A percentile compares a stretch with the other conserved stretches of the same genome.
Conservation (phyloP, 2,329 filamentous ascomycete genomes). For the Fusarium globosum region DNA sequence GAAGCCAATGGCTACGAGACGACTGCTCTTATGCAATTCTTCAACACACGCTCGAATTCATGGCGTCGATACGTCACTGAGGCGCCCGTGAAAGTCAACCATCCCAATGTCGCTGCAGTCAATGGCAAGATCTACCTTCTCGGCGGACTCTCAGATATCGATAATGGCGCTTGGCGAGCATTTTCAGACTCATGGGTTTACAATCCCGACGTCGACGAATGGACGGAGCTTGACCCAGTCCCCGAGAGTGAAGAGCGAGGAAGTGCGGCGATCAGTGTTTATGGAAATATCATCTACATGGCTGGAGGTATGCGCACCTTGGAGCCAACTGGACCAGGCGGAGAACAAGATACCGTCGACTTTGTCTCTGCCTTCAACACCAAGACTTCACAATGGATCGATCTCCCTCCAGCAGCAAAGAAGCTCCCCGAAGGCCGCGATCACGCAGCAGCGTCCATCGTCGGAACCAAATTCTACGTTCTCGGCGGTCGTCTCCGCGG, state of each 20-base stretch:
- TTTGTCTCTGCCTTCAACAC: conserved; percentile 49
- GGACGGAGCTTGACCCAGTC: conserved; percentile 44
- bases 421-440: conserved; percentile 50
- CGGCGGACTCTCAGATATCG: conserved; percentile 48
- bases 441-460: conserved; percentile 48
- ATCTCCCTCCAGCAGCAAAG: conserved; percentile 39
- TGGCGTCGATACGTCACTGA: conserved; percentile 45
- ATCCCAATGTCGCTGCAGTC: conserved; percentile 52
- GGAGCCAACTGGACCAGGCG: neutral
- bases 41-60: conserved; percentile 44
- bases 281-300: conserved; percentile 48
- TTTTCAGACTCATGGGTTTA: conserved; percentile 47
- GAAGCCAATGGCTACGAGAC: conserved; percentile 29
- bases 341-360: conserved; percentile 44
- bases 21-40: conserved; percentile 47
- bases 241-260: conserved; percentile 46
- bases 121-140: conserved; percentile 53
- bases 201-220: conserved; percentile 41
- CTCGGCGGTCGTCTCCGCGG: conserved; percentile 50
- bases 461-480: conserved; percentile 51
- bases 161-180: conserved; percentile 43
- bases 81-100: conserved; percentile 48
- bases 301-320: conserved; percentile 52
- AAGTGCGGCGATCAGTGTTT: conserved; percentile 48
- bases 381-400: conserved; percentile 40